Evolutionary conservation across 2,329 filamentous ascomycete species (phyloP), one percentile per base, ranked within the genome.

Genomic region (Fusarium bactridioides): DNA sequence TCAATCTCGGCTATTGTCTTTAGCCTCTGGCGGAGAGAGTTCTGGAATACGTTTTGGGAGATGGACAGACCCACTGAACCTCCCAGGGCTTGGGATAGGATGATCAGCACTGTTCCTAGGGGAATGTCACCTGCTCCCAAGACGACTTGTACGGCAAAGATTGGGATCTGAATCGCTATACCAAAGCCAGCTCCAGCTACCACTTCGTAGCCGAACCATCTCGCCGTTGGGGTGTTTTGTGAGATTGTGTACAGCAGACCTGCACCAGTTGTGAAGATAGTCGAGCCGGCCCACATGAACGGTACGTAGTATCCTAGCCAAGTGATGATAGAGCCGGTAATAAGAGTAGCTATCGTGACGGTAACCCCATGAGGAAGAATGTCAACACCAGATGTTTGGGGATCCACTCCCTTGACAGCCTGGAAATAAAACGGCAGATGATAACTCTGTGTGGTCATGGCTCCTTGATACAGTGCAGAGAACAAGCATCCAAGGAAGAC

Each of bases 151-250:
- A 82, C 80, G 3, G 82, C 84, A 16, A 86, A 79, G 7, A 83
- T 72, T 4, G 83, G 79, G 38, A 84, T 80, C 56, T 86, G 84
- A 35, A 86, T 78, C 8, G 79, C 79, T 6, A 83, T 71, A 23
- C 85, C 85, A 7, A 83, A 76, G 1, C 84, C 85, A 3, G 83
- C 66, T 6, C 85, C 85, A 10, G 80, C 79, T 25, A 87, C 64
- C 4, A 82, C 78, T 73, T 86, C 83, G 60, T 81, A 86, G 7
- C 82, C 84, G 40, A 85, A 82, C 84, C 84, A 87, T 41, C 78
- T 74, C 2, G 70, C 74, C 0, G 79, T 73, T 0, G 75, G 58
- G 3, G 83, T 84, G 27, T 79, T 63, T 4, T 77, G 70, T 16
- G 73, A 69, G 4, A 86, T 31, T 0, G 65, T 69, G 15, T 61